Base-by-base conservation (phyloP, 2,329 filamentous ascomycete genomes). In the Fusarium devonianum region DNA sequence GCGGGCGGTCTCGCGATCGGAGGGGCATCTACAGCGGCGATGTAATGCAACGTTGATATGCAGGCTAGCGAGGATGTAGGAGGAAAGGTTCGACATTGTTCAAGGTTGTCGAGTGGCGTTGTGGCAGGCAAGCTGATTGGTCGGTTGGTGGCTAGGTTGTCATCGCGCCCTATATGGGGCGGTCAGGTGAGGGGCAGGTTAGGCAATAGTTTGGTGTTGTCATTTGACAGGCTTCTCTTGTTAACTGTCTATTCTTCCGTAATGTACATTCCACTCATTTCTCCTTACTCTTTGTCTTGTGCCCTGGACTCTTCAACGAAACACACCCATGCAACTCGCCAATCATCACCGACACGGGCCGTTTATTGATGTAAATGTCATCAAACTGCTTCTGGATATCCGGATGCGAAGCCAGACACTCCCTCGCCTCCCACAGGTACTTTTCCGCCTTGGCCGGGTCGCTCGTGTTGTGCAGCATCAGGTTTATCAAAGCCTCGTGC, bases 121-220 rank as follows among this genome's bases (percentile, higher is more conserved):
- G n/a, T n/a, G n/a, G n/a, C n/a, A n/a, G n/a, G n/a, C n/a, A n/a
- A n/a, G 33, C 7, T 46, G 43, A 43, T 58, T 58, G 55, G 55
- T n/a, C 39, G 14, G 10, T 26, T 23, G 18, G 3, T 16, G 14
- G 47, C 33, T 28, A 49, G 45, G 42, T 58, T 60, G 58, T 60
- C 58, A 61, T 61, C 32, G 14, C 58, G 58, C 58, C 58, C 58
- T 60, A 59, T 55, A 56, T 61, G 58, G 58, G 58, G 54, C 53
- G 13, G 40, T 57, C 42, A 53, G 53, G 52, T 53, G 56, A 55
- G 41, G 28, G 29, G 23, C 4, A 4, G 23, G 23, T 26, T 10
- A 26, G 21, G 5, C 5, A 9, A 22, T 25, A 25, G 7, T 8
- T 25, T 25, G 23, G 23, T 25, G 12, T 4, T 25, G 22, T n/a